Evolutionary conservation across 2,329 filamentous ascomycete genomes (phyloP), one percentile per base, ranked within the genome.

Genomic region (Coniochaeta sp.): DNA sequence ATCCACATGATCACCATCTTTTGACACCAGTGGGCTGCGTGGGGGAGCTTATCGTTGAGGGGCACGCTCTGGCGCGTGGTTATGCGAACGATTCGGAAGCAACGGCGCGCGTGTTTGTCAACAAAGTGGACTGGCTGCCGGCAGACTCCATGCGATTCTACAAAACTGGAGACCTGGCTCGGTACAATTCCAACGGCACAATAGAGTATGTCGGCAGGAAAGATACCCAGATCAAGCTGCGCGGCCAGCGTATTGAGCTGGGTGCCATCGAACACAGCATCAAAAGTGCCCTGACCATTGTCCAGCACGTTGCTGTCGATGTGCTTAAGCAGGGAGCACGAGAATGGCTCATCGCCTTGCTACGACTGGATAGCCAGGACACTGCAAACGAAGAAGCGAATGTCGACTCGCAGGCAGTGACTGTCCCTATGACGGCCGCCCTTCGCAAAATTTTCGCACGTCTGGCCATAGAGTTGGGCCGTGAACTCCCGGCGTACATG

Each of bases 171-270:
- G 79, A 81, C 64, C 67, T 81, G 1, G 79, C 70, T 5, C 62
- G 64, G 22, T 77, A 78, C 47, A 67, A 72, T 36, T 62, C 65
- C 0, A 72, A 79, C 38, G 75, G 76, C 0, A 64, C 65, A 0
- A 62, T 81, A 4, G 65, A 68, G 0, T 80, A 74, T 38, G 55
- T 81, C 22, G 79, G 79, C 22, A 74, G 83, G 24, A 82, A 81
- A 62, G 83, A 86, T 64, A 75, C 75, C 0, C 83, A 86, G 66
- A 74, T 85, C 44, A 86, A 86, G 66, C 69, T 86, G 8, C 76
- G 78, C 16, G 86, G 86, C 22, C 84, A 79, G 59, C 69, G 82
- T 47, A 73, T 84, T 58, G 86, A 81, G 68, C 72, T 81, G 1
- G 67, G 64, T 0, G 73, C 73, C 19, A 62, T 72, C 5, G 70